phyloP scores from a whole-genome alignment of 2,329 filamentous ascomycete species.

The Pezicula radicicola region DNA sequence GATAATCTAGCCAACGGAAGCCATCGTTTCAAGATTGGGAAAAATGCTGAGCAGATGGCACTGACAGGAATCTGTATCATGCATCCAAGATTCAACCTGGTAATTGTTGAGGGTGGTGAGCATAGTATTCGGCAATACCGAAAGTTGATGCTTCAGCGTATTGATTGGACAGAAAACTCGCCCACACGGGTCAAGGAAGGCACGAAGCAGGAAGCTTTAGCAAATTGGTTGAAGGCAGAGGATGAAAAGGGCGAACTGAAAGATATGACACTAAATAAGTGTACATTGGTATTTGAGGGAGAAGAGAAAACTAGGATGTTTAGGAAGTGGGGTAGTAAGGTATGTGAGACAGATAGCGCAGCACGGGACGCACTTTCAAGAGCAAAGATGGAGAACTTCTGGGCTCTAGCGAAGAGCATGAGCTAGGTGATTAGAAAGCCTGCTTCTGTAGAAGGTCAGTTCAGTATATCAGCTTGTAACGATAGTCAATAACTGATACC shows the following conservation, averaged over 20 bases:
- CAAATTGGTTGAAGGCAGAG: constrained; percentile 76
- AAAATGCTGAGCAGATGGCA: constrained; percentile 85
- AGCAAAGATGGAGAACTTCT: constrained; percentile 92
- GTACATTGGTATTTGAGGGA: constrained; percentile 85
- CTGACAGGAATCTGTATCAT: constrained; percentile 90
- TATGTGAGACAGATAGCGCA: constrained; percentile 91
- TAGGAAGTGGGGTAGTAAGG: constrained; percentile 81
- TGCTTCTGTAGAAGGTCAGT: not conserved
- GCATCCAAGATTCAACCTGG: constrained; percentile 82
- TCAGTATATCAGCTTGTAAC: not conserved
- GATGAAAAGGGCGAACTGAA: constrained; percentile 76
- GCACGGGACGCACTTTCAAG: constrained; percentile 77
- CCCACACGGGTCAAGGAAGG: constrained; percentile 61
- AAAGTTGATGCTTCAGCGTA: constrained; percentile 89
- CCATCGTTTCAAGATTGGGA: constrained; percentile 88
- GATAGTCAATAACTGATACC: not conserved
- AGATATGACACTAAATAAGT: constrained; percentile 79
- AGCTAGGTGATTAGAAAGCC: constrained; percentile 11
- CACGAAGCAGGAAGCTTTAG: constrained; percentile 60
- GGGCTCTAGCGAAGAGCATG: constrained; percentile 77
- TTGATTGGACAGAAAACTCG: constrained; percentile 91
- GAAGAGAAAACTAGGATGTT: constrained; percentile 79
- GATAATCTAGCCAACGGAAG: constrained; percentile 86
- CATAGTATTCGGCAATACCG: constrained; percentile 82
- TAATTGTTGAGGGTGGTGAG: constrained; percentile 87